These are phyloP conservation scores for Friedmanniomyces endolithicus DNA, from an alignment of 495 filamentous ascomycete species.

Conservation along the genomic window DNA sequence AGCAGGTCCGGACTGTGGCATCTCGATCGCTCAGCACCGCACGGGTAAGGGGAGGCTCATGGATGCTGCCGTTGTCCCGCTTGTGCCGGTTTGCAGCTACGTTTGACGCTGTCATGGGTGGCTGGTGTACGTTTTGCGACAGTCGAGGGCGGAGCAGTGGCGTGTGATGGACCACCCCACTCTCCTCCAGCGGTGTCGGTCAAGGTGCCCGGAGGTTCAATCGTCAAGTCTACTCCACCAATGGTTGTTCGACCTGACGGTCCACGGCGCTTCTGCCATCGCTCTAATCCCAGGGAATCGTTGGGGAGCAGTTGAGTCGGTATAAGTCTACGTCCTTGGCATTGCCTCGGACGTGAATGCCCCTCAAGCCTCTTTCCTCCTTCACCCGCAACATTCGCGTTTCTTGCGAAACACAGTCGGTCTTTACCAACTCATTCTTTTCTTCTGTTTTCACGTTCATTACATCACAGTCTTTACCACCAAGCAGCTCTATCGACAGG, in stretches of 20 bases:
- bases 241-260: not conserved
- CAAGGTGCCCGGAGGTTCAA: not conserved
- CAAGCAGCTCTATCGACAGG: not conserved
- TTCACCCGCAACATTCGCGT: not conserved
- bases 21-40: too few species aligned
- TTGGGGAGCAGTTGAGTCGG: too few species aligned
- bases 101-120: not conserved
- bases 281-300: not conserved
- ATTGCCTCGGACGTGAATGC: too few species aligned
- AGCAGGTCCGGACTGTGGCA: too few species aligned
- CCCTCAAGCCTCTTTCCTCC: not conserved
- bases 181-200: too few species aligned
- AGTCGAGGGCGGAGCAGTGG: too few species aligned
- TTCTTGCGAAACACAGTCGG: not conserved
- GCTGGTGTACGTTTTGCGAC: not conserved
- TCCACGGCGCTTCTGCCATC: not conserved
- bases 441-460: not conserved
- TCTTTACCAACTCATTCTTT: not conserved
- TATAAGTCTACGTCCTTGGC: too few species aligned
- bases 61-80: not conserved
- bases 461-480: not conserved
- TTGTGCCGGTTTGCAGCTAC: not conserved
- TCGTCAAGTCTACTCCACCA: not conserved
- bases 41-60: too few species aligned
- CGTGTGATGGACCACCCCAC: too few species aligned